phyloP scores from a whole-genome alignment of 2,329 filamentous ascomycete species.

The Raffaelea arxii region DNA sequence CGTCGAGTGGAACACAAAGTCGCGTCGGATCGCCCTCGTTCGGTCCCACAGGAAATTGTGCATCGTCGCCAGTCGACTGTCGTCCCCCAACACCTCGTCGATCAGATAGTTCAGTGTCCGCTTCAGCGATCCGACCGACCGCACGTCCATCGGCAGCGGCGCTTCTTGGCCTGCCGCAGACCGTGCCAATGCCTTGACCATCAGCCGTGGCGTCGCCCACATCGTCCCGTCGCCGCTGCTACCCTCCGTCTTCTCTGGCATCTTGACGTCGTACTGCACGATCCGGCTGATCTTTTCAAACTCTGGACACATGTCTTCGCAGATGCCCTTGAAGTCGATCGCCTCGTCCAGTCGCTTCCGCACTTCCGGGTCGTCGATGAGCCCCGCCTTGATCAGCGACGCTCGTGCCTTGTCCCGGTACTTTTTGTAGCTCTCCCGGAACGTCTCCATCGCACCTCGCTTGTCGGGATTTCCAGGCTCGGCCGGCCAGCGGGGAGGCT shows the following conservation, averaged over 20 bases:
- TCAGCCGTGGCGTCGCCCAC: conserved; percentile 39
- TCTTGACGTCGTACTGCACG: conserved; percentile 48
- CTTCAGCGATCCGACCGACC: conserved; percentile 48
- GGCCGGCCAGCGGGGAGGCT: conserved; percentile 43
- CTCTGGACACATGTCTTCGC: conserved; percentile 60
- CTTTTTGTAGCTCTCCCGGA: conserved; percentile 44
- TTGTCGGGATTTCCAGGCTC: conserved; percentile 43
- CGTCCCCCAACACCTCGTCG: conserved; percentile 47
- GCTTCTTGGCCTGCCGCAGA: conserved; percentile 60
- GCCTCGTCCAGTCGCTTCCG: conserved; percentile 53
- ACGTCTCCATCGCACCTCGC: conserved; percentile 41
- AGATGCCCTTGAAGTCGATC: conserved; percentile 58
- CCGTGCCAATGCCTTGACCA: conserved; percentile 59
- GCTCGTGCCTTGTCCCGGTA: conserved; percentile 48
- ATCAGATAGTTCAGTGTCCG: conserved; percentile 55
- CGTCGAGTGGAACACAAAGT: conserved; percentile 58
- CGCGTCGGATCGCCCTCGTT: conserved; percentile 56
- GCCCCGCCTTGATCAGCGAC: conserved; percentile 46
- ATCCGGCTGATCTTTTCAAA: conserved; percentile 56
- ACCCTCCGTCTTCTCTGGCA: conserved; percentile 40
- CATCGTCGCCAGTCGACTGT: conserved; percentile 37
- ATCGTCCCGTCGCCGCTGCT: conserved; percentile 28
- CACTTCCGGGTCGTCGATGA: conserved; percentile 57
- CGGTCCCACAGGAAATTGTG: conserved; percentile 62
- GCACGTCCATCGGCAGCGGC: conserved; percentile 58